Percentiles rank a stretch among this genome's conserved stretches.
phyloP scores from a whole-genome alignment of 805 yeast species.

The Candida ficus region DNA sequence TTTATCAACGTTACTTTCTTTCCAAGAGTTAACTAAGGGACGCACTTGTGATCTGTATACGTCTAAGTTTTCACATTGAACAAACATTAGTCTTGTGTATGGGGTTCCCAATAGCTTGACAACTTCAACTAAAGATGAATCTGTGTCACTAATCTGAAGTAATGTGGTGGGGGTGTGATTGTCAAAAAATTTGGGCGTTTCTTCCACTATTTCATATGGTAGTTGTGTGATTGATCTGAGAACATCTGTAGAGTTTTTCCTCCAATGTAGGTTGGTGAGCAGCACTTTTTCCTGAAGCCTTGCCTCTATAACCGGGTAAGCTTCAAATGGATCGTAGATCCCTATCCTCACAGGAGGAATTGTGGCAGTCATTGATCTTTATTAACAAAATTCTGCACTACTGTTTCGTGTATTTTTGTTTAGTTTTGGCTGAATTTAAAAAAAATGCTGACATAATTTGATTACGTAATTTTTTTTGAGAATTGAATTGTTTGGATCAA shows the following conservation, averaged over 20 bases:
- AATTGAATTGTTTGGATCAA: no score
- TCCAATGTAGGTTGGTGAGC: constrained; percentile 70
- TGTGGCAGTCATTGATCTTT: neutral
- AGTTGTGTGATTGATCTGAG: constrained; percentile 60
- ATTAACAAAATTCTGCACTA: neutral
- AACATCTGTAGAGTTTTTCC: constrained; percentile 41
- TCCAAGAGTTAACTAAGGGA: constrained; percentile 81
- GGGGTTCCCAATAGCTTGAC: constrained; percentile 28
- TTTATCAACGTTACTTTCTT: constrained; percentile 36
- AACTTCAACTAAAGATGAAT: constrained; percentile 6
- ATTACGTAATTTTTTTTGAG: no score
- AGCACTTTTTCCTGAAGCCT: constrained; percentile 45
- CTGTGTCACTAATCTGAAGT: neutral
- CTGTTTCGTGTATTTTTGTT: no score
- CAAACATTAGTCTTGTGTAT: constrained; percentile 62
- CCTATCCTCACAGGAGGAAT: constrained; percentile 34
- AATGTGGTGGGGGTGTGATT: constrained; percentile 6
- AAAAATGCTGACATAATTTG: no score
- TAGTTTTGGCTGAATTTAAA: no score
- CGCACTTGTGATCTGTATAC: constrained; percentile 75
- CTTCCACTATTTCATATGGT: constrained; percentile 51
- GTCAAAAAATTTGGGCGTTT: constrained; percentile 38
- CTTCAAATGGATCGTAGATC: constrained; percentile 71
- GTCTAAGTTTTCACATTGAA: constrained; percentile 63
- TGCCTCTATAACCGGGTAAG: constrained; percentile 39